phyloP scores from a whole-genome alignment of 1,284 basidiomycete genomes.

The Butyriboletus appendiculatus region DNA sequence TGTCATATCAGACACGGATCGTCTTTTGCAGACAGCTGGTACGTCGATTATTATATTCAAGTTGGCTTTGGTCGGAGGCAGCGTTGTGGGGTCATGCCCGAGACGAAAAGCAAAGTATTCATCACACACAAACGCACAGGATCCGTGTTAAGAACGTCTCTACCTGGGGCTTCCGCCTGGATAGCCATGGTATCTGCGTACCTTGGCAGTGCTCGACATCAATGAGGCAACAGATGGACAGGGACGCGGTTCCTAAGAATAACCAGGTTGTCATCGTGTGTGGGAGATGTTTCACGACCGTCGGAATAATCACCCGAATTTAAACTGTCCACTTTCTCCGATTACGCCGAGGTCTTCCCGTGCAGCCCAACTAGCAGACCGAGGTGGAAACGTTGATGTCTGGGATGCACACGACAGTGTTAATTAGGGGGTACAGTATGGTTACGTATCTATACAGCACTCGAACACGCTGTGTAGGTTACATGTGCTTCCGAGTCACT shows the following conservation, averaged over 20 bases:
- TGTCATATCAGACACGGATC: conserved; percentile 9
- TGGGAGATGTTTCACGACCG: background rate
- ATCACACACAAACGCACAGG: conserved; percentile 18
- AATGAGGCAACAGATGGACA: conserved; percentile 35
- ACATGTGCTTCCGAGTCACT: background rate
- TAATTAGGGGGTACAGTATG: no score
- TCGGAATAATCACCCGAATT: conserved; percentile 14
- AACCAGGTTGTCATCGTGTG: conserved; percentile 57
- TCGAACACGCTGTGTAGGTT: background rate
- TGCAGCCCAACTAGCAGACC: no score
- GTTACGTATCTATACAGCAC: no score
- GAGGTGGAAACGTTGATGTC: no score
- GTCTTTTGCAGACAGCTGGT: conserved; percentile 24
- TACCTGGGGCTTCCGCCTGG: conserved; percentile 45
- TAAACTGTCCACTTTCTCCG: conserved; percentile 23
- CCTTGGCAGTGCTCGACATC: conserved; percentile 42
- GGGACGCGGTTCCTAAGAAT: conserved; percentile 42
- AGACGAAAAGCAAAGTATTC: background rate
- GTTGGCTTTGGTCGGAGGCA: no score
- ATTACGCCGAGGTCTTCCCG: conserved; percentile 33
- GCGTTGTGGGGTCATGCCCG: no score
- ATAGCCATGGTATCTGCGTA: conserved; percentile 45
- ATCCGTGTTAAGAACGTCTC: conserved; percentile 47
- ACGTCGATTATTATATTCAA: no score
- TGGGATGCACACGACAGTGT: no score